phyloP scores from a whole-genome alignment of 1,284 basidiomycete genomes.

The Cystobasidiaceae sp. region DNA sequence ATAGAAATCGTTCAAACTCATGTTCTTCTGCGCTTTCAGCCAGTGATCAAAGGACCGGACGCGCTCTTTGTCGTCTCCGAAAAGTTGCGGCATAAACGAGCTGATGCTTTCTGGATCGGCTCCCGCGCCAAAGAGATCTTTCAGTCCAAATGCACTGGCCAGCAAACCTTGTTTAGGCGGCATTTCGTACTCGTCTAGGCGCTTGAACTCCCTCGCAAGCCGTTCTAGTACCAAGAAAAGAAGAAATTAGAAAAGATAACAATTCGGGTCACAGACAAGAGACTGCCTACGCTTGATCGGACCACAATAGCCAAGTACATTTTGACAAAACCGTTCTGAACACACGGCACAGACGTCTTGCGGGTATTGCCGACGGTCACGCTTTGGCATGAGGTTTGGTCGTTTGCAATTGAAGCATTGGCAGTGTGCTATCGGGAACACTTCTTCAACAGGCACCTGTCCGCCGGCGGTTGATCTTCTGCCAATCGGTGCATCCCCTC shows the following conservation, averaged over 20 bases:
- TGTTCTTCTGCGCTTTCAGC: conserved; percentile 11
- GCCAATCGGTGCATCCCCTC: conserved; percentile 8
- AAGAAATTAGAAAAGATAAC: not conserved
- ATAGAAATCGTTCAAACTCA: conserved; percentile 24
- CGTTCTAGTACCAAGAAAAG: not conserved
- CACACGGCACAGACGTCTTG: conserved; percentile 24
- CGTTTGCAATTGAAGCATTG: conserved; percentile 28
- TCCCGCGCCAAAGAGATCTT: conserved; percentile 22
- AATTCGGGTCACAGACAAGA: not conserved
- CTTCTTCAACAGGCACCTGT: conserved; percentile 6
- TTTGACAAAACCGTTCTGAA: conserved; percentile 27
- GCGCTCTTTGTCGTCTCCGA: conserved; percentile 17
- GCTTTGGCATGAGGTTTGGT: conserved; percentile 23
- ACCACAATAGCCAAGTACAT: conserved; percentile 26
- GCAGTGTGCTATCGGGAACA: conserved; percentile 10
- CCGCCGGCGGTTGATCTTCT: not conserved
- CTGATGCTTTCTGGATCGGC: conserved; percentile 21
- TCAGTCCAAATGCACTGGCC: conserved; percentile 14
- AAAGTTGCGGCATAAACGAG: conserved; percentile 26
- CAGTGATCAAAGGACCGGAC: conserved; percentile 27
- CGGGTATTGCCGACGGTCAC: conserved; percentile 23
- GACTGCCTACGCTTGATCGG: conserved; percentile 31
- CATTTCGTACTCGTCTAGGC: conserved; percentile 27
- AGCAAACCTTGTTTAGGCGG: conserved; percentile 22
- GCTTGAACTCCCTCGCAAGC: conserved; percentile 20